phyloP scores from a whole-genome alignment of 2,329 filamentous ascomycete genomes.

The Fusarium verticillioides region DNA sequence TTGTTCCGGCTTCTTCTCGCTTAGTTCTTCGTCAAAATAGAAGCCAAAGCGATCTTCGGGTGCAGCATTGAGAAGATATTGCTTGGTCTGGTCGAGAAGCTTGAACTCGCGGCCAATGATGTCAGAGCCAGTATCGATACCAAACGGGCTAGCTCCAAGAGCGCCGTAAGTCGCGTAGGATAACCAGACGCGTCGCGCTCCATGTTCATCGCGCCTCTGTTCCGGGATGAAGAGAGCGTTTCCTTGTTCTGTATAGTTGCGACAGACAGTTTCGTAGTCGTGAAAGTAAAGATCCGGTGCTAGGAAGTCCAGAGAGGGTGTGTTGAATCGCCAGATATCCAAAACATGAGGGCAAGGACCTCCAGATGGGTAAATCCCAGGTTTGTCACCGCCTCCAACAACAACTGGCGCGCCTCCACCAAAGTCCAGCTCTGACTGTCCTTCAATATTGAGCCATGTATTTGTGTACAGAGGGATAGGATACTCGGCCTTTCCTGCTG shows the following conservation, averaged over 20 bases:
- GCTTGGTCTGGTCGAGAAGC: constrained; percentile 45
- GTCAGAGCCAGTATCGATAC: constrained; percentile 51
- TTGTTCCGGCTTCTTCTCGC: constrained; percentile 37
- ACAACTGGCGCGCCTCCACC: constrained; percentile 47
- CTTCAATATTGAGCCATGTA: constrained; percentile 52
- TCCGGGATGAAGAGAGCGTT: constrained; percentile 64
- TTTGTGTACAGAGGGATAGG: constrained; percentile 51
- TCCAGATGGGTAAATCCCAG: constrained; percentile 53
- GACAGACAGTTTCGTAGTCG: constrained; percentile 57
- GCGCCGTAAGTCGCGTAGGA: constrained; percentile 54
- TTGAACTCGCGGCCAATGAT: constrained; percentile 46
- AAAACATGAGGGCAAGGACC: constrained; percentile 49
- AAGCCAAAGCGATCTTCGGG: constrained; percentile 52
- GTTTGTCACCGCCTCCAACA: constrained; percentile 49
- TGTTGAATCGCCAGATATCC: constrained; percentile 55
- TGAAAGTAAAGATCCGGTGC: constrained; percentile 62
- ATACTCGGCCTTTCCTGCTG: constrained; percentile 49
- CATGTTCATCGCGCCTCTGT: constrained; percentile 60
- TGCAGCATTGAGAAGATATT: constrained; percentile 44
- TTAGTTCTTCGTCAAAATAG: constrained; percentile 50
- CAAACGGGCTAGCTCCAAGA: constrained; percentile 54
- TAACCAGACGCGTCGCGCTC: constrained; percentile 55
- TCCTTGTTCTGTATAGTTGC: constrained; percentile 54
- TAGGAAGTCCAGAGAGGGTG: constrained; percentile 57
- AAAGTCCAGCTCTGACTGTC: constrained; percentile 46